Conservation (phyloP, 768 basidiomycete genomes). For the Postia placenta region DNA sequence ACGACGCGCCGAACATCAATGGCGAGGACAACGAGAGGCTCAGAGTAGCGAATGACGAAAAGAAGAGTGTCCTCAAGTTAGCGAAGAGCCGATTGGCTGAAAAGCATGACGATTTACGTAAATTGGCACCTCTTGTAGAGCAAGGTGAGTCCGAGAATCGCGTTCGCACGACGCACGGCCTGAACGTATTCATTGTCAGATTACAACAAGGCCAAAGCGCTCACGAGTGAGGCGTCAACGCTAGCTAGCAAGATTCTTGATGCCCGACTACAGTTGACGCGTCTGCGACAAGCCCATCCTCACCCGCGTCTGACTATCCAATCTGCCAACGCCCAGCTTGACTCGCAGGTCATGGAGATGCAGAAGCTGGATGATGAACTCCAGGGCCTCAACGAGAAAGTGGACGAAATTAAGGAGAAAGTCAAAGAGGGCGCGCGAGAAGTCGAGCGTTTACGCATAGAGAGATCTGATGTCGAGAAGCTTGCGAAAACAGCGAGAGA, state of each 20-base stretch:
- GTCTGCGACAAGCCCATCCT: constrained; percentile 77
- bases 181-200: constrained; percentile 33
- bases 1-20: constrained; percentile 76
- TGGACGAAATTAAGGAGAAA: constrained; percentile 50
- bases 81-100: constrained; percentile 59
- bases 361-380: constrained; percentile 66
- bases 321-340: constrained; percentile 67
- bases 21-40: constrained; percentile 74
- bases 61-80: constrained; percentile 62
- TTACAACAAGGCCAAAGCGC: constrained; percentile 47
- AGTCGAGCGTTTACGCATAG: constrained; percentile 51
- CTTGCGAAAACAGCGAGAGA: constrained; percentile 50
- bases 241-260: constrained; percentile 79
- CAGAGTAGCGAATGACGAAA: constrained; percentile 51
- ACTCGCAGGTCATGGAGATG: constrained; percentile 75
- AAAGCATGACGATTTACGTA: constrained; percentile 55
- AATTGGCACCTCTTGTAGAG: constrained; percentile 63
- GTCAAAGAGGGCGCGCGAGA: constrained; percentile 52
- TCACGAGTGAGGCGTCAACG: constrained; percentile 46
- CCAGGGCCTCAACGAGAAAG: constrained; percentile 42
- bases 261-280: constrained; percentile 70
- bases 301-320: constrained; percentile 74
- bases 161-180: background rate
- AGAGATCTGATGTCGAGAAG: constrained; percentile 67
- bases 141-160: constrained; percentile 37